A percentile compares a stretch with the other conserved stretches of the same genome.
Conservation (phyloP, 192 early-diverging fungal genomes). For the Rhizophagus clarus region DNA sequence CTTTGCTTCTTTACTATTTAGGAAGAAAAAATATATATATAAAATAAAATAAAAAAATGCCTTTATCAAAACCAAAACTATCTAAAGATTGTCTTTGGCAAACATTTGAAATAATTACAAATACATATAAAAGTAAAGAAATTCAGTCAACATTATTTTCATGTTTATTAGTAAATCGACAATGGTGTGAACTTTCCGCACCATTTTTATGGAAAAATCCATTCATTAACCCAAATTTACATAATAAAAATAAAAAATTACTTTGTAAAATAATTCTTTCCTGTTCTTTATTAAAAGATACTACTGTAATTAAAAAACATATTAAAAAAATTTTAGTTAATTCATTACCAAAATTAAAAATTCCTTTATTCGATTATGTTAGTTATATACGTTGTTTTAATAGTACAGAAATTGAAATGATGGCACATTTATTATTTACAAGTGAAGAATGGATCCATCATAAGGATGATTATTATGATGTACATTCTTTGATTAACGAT, state of each 20-base stretch:
- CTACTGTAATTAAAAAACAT: background rate
- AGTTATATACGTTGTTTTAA: background rate
- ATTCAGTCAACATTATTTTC: background rate
- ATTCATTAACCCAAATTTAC: background rate
- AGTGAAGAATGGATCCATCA: background rate
- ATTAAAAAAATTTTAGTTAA: background rate
- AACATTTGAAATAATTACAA: background rate
- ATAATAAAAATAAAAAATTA: background rate
- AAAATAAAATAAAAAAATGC: background rate
- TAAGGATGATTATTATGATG: background rate
- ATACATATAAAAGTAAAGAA: background rate
- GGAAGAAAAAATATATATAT: no score
- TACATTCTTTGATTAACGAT: background rate
- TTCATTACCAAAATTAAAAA: background rate
- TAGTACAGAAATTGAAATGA: background rate
- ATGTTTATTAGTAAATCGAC: slow-evolving; percentile 11
- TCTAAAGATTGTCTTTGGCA: background rate
- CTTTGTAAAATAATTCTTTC: background rate
- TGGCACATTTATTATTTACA: background rate
- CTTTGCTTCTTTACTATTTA: no score
- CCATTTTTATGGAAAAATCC: slow-evolving; percentile 5
- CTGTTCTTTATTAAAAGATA: background rate
- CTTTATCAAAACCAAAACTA: background rate
- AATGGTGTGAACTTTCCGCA: slow-evolving; percentile 9
- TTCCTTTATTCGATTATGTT: background rate